These are phyloP conservation scores for Paraphoma chrysanthemicola DNA, from an alignment of 2,329 filamentous ascomycete species.

Conservation along the genomic window DNA sequence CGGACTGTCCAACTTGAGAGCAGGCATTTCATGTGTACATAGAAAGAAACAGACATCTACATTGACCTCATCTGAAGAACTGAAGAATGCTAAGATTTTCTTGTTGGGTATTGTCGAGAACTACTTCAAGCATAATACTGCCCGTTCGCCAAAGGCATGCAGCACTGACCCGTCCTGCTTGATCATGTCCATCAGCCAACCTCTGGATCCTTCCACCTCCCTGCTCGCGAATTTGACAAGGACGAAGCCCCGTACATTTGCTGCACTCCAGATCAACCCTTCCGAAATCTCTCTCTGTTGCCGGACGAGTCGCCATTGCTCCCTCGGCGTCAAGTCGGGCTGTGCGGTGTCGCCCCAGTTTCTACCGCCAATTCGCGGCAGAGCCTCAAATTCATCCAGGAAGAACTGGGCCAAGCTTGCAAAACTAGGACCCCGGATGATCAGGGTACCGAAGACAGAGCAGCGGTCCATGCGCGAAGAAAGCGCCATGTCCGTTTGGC, in stretches of 20 bases:
- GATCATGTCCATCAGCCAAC: slow-evolving; percentile 81
- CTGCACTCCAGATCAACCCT: slow-evolving; percentile 47
- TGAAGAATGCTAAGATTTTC: too few species aligned
- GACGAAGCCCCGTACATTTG: slow-evolving; percentile 68
- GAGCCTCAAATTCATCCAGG: slow-evolving; percentile 75
- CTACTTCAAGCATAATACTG: slow-evolving; percentile 69
- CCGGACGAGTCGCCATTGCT: slow-evolving; percentile 60
- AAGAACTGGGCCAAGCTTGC: slow-evolving; percentile 74
- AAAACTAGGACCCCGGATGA: slow-evolving; percentile 78
- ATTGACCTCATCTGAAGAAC: too few species aligned
- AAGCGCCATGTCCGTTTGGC: slow-evolving; percentile 36
- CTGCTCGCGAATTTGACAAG: slow-evolving; percentile 89
- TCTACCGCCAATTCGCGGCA: slow-evolving; percentile 82
- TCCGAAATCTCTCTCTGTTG: slow-evolving; percentile 62
- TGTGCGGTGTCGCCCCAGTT: slow-evolving; percentile 68
- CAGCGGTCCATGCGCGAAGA: slow-evolving; percentile 71
- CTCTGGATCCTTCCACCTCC: slow-evolving; percentile 79
- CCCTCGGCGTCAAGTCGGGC: slow-evolving; percentile 48
- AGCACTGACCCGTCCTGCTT: slow-evolving; percentile 75
- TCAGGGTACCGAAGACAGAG: slow-evolving; percentile 82
- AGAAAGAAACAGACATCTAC: background rate
- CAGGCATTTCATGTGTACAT: background rate
- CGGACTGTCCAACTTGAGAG: background rate
- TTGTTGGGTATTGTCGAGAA: background rate
- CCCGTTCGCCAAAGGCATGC: slow-evolving; percentile 77